phyloP scores from a whole-genome alignment of 2,329 filamentous ascomycete genomes.

The Pseudogymnoascus verrucosus region DNA sequence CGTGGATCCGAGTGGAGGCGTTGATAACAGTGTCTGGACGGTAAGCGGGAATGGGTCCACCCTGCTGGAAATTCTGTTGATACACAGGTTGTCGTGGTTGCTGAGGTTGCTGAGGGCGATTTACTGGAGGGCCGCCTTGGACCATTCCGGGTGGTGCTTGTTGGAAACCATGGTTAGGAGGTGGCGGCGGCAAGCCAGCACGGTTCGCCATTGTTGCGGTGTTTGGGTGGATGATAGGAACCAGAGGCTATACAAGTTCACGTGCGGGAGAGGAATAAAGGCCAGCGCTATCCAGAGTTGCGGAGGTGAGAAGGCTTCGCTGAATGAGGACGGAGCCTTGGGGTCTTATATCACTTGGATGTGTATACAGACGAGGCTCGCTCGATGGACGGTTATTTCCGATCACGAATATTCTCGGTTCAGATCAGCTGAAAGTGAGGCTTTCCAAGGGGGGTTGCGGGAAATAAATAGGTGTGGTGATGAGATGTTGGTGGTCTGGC shows the following conservation, averaged over 20 bases:
- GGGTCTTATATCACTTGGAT: conserved; percentile 2
- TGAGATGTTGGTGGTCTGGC: conserved; percentile 1
- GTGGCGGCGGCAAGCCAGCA: background rate
- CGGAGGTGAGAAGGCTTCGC: conserved; percentile 1
- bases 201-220: background rate
- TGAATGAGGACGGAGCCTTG: background rate
- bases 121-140: background rate
- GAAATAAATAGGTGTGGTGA: conserved; percentile 7
- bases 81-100: background rate
- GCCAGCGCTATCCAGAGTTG: background rate
- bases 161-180: background rate
- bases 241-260: background rate
- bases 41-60: background rate
- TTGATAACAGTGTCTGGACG: conserved; percentile 4
- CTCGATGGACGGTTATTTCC: background rate
- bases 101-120: conserved; percentile 13
- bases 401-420: background rate
- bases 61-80: background rate
- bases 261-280: background rate
- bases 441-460: background rate
- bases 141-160: background rate
- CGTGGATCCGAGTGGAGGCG: conserved; percentile 12
- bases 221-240: background rate
- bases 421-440: conserved; percentile 1
- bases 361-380: conserved; percentile 1